Percentiles rank a stretch among this genome's conserved stretches.
Conservation (phyloP, 1,284 basidiomycete species). For the Nidula niveotomentosa region DNA sequence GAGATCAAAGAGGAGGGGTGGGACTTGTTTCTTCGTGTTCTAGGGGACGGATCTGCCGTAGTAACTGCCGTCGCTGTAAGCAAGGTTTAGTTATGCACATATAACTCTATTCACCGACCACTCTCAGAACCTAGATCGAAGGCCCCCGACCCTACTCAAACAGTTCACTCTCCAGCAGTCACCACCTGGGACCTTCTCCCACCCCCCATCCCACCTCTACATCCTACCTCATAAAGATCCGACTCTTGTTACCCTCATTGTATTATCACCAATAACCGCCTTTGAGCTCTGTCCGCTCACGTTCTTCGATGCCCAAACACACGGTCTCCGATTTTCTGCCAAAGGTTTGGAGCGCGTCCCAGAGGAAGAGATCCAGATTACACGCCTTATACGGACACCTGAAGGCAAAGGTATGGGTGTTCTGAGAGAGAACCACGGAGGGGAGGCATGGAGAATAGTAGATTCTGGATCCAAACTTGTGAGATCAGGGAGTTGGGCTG, state of each 20-base stretch:
- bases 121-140: slow-evolving; percentile 80
- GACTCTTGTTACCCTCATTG: slow-evolving; percentile 53
- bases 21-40: slow-evolving; percentile 77
- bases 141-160: slow-evolving; percentile 83
- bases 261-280: slow-evolving; percentile 57
- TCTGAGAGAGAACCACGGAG: slow-evolving; percentile 49
- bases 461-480: slow-evolving; percentile 43
- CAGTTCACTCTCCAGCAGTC: slow-evolving; percentile 73
- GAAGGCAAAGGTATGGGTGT: slow-evolving; percentile 73
- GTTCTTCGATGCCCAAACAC: slow-evolving; percentile 59
- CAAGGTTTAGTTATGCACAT: slow-evolving; percentile 7
- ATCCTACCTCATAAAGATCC: slow-evolving; percentile 47
- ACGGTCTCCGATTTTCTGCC: slow-evolving; percentile 45
- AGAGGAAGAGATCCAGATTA: slow-evolving; percentile 51
- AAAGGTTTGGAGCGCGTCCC: slow-evolving; percentile 35
- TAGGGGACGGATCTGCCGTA: slow-evolving; percentile 69
- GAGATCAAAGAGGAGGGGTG: slow-evolving; percentile 70
- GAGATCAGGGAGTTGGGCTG: slow-evolving; percentile 45
- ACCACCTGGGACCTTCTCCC: slow-evolving; percentile 44
- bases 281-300: slow-evolving; percentile 52
- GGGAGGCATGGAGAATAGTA: slow-evolving; percentile 62
- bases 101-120: slow-evolving; percentile 4
- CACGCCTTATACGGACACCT: slow-evolving; percentile 69
- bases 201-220: slow-evolving; percentile 49
- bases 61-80: slow-evolving; percentile 76